phyloP scores from a whole-genome alignment of 208 protist species.

The Jaenimonas drosophilae region DNA sequence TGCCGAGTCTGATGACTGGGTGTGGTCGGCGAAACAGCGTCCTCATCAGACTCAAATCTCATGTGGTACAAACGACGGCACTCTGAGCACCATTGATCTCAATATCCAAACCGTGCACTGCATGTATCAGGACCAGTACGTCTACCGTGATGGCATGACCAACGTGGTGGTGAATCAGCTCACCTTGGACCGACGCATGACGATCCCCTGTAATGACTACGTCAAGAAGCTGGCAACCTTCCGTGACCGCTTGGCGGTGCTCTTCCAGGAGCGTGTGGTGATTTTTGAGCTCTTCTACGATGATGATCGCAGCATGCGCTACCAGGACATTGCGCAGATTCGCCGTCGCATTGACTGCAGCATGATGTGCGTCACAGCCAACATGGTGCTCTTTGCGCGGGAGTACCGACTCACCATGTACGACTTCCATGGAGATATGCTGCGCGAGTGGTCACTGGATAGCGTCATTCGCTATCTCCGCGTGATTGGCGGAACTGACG shows the following conservation, averaged over 20 bases:
- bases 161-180: slow-evolving; percentile 94
- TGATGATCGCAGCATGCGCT: slow-evolving; percentile 79
- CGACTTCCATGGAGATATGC: slow-evolving; percentile 86
- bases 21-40: slow-evolving; percentile 71
- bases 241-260: slow-evolving; percentile 90
- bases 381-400: slow-evolving; percentile 87
- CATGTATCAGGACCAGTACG: slow-evolving; percentile 94
- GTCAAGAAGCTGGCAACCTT: slow-evolving; percentile 93
- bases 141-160: slow-evolving; percentile 93
- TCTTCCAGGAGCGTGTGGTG: slow-evolving; percentile 88
- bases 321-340: slow-evolving; percentile 89
- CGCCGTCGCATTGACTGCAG: slow-evolving; percentile 87
- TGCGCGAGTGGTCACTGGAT: slow-evolving; percentile 92
- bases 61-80: slow-evolving; percentile 87
- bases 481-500: slow-evolving; percentile 85
- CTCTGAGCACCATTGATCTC: slow-evolving; percentile 83
- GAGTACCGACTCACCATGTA: slow-evolving; percentile 84
- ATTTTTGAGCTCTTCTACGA: slow-evolving; percentile 93
- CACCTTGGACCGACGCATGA: slow-evolving; percentile 66
- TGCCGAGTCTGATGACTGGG: slow-evolving; percentile 68
- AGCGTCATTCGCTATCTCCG: slow-evolving; percentile 92
- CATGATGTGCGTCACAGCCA: slow-evolving; percentile 87
- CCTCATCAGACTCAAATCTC: slow-evolving; percentile 77
- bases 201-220: slow-evolving; percentile 92
- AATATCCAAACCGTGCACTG: slow-evolving; percentile 86